phyloP scores from a whole-genome alignment of 2,329 filamentous ascomycete species.

The Phoma sp. region DNA sequence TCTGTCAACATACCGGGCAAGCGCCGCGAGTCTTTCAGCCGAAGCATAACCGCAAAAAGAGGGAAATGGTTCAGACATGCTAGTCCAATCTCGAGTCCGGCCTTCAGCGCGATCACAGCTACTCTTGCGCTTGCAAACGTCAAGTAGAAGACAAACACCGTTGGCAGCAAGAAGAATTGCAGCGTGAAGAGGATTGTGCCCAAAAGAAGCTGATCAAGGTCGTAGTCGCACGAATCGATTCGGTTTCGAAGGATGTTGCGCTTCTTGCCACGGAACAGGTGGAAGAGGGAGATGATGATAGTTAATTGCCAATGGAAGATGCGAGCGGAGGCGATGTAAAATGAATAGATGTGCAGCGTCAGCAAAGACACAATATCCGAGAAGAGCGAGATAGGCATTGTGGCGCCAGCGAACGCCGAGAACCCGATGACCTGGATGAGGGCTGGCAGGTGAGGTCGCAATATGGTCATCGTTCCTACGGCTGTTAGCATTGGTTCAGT shows the following conservation, averaged over 20 bases:
- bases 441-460: slow-evolving; percentile 81
- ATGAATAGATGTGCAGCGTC: slow-evolving; percentile 96
- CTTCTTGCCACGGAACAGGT: slow-evolving; percentile 97
- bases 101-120: slow-evolving; percentile 93
- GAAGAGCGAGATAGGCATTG: slow-evolving; percentile 94
- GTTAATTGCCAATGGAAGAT: slow-evolving; percentile 99
- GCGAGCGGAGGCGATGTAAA: slow-evolving; percentile 94
- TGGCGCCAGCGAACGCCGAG: slow-evolving; percentile 93
- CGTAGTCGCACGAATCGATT: slow-evolving; percentile 98
- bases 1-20: slow-evolving; percentile 70
- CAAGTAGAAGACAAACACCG: slow-evolving; percentile 94
- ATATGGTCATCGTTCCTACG: slow-evolving; percentile 75
- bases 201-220: slow-evolving; percentile 93
- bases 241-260: slow-evolving; percentile 95
- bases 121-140: slow-evolving; percentile 95
- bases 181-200: slow-evolving; percentile 97
- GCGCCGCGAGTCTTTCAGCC: slow-evolving; percentile 89
- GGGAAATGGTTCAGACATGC: slow-evolving; percentile 98
- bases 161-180: slow-evolving; percentile 92
- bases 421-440: slow-evolving; percentile 94
- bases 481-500: slow-evolving; percentile 18
- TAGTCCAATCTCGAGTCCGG: slow-evolving; percentile 85
- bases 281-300: slow-evolving; percentile 96
- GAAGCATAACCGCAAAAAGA: slow-evolving; percentile 93
- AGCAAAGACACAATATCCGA: slow-evolving; percentile 91